Evolutionary conservation across 2,329 filamentous ascomycete species (phyloP), one percentile per base, ranked within the genome.

Genomic region (Xenoacremonium recifei): DNA sequence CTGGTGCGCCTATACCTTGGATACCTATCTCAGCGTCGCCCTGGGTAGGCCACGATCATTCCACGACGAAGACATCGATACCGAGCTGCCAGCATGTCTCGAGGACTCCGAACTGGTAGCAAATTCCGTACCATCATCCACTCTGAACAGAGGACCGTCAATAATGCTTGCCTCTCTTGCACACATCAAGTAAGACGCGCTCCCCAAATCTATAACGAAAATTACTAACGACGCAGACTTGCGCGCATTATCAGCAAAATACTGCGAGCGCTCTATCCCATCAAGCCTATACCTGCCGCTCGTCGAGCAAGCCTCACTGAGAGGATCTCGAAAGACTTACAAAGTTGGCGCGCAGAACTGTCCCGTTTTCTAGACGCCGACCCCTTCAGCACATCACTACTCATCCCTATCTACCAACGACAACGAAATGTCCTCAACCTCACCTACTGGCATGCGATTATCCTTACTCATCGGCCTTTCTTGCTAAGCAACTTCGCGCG

Each of bases 1-100:
- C 39, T 85, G 82, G 82, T 79, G 76, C 21, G 76, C 78, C 0
- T 85, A 85, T 53, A 77, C 73, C 11, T 62, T 85, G 4, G 80
- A 85, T 54, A 80, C 77, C 37, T 85, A 85, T 46, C 68, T 86
- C 12, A 80, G 80, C 40, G 76, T 77, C 16, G 76, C 80, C 37
- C 70, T 84, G 9, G 82, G 82, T 2, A 67, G 81, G 15, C 82
- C 82, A 1, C 63, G 76, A 13, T 71, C 80, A 3, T 78, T 84
- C 36, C 81, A 81, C 44, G 79, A 84, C 35, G 80, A 84, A 33
- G 80, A 84, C 40, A 82, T 84, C 37, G 80, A 84, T 46, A 48
- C 49, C 1, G 53, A 58, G 11, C 49, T 58, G 5, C 54, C 54
- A 1, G 45, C 47, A 1, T 53, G 51, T 15, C 50, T 58, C 10